phyloP scores from a whole-genome alignment of 1,284 basidiomycete species.

The Cutaneotrichosporon arboriforme region DNA sequence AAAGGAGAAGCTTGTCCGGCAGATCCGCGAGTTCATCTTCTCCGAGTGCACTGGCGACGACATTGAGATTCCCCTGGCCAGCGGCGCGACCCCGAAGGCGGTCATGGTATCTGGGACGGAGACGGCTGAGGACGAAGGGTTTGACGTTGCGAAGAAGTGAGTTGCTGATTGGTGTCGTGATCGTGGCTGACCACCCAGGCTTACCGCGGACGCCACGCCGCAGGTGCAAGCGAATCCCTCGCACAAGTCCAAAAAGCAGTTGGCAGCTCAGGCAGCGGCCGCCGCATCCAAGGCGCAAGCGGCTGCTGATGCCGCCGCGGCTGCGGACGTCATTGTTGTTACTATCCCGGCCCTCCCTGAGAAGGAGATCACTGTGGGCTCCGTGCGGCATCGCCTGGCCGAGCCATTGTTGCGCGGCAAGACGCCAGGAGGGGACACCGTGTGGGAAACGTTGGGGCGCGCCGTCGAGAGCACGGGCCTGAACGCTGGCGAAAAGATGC shows the following conservation, averaged over 20 bases:
- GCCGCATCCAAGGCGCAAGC: constrained; percentile 57
- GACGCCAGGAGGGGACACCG: constrained; percentile 53
- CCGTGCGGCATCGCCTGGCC: constrained; percentile 81
- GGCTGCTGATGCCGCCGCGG: constrained; percentile 47
- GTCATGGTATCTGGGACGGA: constrained; percentile 20
- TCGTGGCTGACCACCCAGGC: constrained; percentile 21
- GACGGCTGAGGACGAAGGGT: constrained; percentile 68
- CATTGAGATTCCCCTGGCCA: constrained; percentile 34
- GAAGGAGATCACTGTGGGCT: constrained; percentile 69
- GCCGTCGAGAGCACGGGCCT: constrained; percentile 34
- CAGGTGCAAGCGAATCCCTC: constrained; percentile 21
- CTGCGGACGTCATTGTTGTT: constrained; percentile 29
- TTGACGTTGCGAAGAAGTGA: constrained; percentile 54
- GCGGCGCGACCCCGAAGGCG: constrained; percentile 14
- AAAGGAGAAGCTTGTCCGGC: constrained; percentile 30
- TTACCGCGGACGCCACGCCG: constrained; percentile 34
- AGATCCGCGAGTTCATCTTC: constrained; percentile 37
- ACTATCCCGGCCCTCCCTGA: constrained; percentile 64
- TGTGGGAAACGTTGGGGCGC: constrained; percentile 45
- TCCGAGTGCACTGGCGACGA: constrained; percentile 41
- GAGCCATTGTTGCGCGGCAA: constrained; percentile 66
- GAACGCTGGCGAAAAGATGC: constrained; percentile 55
- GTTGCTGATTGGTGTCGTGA: constrained; percentile 20
- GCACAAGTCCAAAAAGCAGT: constrained; percentile 52
- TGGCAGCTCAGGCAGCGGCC: constrained; percentile 56